Base-by-base conservation (phyloP, 306 rosid genomes). In the Pachyrhizus erosus region DNA sequence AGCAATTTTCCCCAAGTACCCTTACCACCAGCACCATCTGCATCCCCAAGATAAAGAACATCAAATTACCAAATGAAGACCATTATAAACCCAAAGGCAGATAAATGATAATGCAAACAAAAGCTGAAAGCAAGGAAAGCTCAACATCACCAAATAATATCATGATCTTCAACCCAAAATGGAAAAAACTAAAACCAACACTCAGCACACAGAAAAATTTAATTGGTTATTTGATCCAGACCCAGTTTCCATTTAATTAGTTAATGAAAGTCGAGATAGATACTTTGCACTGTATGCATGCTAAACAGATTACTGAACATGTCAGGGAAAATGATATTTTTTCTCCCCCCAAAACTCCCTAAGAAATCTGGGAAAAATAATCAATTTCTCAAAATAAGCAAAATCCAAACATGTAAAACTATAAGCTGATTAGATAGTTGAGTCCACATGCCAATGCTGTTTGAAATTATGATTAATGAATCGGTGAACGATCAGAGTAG, bases 11-110 rank as follows among this genome's bases (percentile, higher is more conserved):
- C 88, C 88, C 88, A 86, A 5, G 88, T 86, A 46, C 88, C 88
- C 81, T 86, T 86, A 15, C 88, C 88, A 82, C 88, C 88, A 73
- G 81, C 88, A 67, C 88, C 88, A 82, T 86, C 88, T 86, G 75
- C 62, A 78, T 58, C 57, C 77, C 79, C 40, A 45, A 46, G 40
- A 67, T 34, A 18, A 66, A 31, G 26, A 60, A 15, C 6, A 46
- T 26, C 24, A 52, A 61, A 34, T 24, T 65, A 34, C 34, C 31
- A 31, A 20, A 37, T 74, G 33, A 62, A 57, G 21, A 78, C 23
- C 64, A 17, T 21, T 43, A 73, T 70, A 2, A 29, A 46, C 55
- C 24, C 62, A 21, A 69, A 55, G 7, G 49, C 3, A 34, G 9
- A 58, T 24, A n/a, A n/a, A n/a, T 51, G 34, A 51, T 26, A 57